These are phyloP conservation scores for Aechmea fasciata DNA, from an alignment of 176 grass and related monocot species.

Conservation along the genomic window DNA sequence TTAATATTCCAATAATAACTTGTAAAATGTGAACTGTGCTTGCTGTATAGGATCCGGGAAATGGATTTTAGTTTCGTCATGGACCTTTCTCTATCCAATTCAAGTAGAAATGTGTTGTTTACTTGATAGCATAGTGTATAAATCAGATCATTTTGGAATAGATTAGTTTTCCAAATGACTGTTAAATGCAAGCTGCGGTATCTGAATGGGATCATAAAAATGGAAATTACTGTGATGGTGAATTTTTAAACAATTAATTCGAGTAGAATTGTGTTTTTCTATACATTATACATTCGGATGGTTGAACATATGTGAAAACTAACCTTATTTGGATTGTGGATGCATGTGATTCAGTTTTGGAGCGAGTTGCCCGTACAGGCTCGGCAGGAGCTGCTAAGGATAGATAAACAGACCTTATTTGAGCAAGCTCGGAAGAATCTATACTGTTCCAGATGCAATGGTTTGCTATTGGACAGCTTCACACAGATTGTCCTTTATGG, in stretches of 20 bases:
- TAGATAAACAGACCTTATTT: slow-evolving; percentile 91
- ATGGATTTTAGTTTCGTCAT: too few relatives aligned
- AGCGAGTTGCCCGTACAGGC: slow-evolving; percentile 53
- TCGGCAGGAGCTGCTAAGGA: slow-evolving; percentile 56
- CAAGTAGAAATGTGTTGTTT: too few relatives aligned
- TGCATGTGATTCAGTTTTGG: slow-evolving; percentile 76
- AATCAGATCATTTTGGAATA: too few relatives aligned
- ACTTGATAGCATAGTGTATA: too few relatives aligned
- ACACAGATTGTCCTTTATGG: slow-evolving; percentile 70
- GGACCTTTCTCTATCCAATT: too few relatives aligned
- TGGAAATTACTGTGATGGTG: too few relatives aligned
- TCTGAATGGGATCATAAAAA: too few relatives aligned
- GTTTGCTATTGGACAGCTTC: slow-evolving; percentile 81
- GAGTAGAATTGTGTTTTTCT: slow-evolving; percentile 4
- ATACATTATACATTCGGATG: neutral
- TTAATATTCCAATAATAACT: too few relatives aligned
- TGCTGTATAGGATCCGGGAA: too few relatives aligned
- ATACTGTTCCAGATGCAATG: slow-evolving; percentile 94
- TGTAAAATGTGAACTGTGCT: too few relatives aligned
- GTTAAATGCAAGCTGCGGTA: too few relatives aligned
- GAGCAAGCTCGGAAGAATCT: slow-evolving; percentile 89
- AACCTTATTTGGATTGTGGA: slow-evolving; percentile 15
- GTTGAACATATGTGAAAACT: slow-evolving; percentile 8
- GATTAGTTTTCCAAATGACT: too few relatives aligned
- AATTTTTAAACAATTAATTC: neutral